These are phyloP conservation scores for Tricholoma bakamatsutake DNA, from an alignment of 768 basidiomycete genomes.

Conservation along the genomic window DNA sequence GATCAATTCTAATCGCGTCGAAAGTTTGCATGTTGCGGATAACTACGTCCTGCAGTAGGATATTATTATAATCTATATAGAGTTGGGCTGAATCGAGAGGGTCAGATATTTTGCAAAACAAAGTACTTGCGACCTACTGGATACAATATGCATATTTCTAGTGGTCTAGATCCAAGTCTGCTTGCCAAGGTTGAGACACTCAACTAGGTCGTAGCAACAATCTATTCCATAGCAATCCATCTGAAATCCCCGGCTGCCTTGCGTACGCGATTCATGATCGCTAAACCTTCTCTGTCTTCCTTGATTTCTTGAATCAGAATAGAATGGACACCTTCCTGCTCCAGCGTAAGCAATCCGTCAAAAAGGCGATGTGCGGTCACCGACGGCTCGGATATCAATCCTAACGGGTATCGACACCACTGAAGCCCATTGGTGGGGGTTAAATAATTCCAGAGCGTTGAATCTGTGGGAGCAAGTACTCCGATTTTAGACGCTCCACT, in stretches of 20 bases:
- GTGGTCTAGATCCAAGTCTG: not conserved
- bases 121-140: not conserved
- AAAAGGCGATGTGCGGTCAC: constrained; percentile 79
- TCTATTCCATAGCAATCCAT: constrained; percentile 23
- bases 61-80: not conserved
- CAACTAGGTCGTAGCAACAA: not conserved
- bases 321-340: constrained; percentile 66
- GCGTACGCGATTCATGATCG: constrained; percentile 89
- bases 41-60: not conserved
- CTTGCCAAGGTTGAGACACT: not conserved
- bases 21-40: not conserved
- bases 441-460: constrained; percentile 32
- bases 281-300: constrained; percentile 80
- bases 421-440: constrained; percentile 32
- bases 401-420: constrained; percentile 53
- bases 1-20: not conserved
- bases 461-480: constrained; percentile 60
- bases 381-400: constrained; percentile 49
- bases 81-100: not conserved
- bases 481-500: constrained; percentile 48
- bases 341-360: constrained; percentile 79
- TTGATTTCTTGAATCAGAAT: constrained; percentile 83
- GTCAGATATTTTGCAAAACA: not conserved
- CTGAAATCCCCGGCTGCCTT: constrained; percentile 75
- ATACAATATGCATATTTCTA: not conserved